Base-by-base conservation (phyloP, 768 basidiomycete species). In the Trametopsis cervina region DNA sequence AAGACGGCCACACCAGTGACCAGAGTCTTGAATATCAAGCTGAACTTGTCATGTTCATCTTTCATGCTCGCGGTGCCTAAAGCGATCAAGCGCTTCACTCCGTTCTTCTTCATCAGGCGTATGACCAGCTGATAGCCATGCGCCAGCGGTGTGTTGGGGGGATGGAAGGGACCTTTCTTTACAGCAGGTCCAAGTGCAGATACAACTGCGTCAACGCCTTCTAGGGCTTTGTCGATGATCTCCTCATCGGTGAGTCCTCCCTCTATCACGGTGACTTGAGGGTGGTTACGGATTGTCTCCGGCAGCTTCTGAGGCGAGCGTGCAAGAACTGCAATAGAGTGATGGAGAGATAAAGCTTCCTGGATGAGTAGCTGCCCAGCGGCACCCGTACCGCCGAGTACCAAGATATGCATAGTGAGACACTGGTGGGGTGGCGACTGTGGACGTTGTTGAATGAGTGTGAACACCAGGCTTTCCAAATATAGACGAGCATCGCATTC, bases 371-470 rank as follows among this genome's bases (percentile, higher is more conserved):
- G 70, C 39, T 75, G 63, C 42, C 85, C 86, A 27, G 65, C 63
- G 12, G 77, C 71, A 1, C 85, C 85, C 2, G 85, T 89, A 20
- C 73, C 80, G 15, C 85, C 86, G n/a, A 89, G 70, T 49, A 88
- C 68, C 46, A 88, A 69, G 48, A 85, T 56, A 21, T 70, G 79
- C 77, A 77, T 76, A 15, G 27, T 46, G 29, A 33, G 29, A 33
- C 9, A 33, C 29, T 33, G 29, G 29, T 33, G 29, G 29, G 7
- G 29, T 10, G 10, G 33, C 33, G 33, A n/a, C 33, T 36, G 33
- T 36, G 10, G n/a, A n/a, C n/a, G n/a, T n/a, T n/a, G n/a, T n/a
- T n/a, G n/a, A n/a, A n/a, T n/a, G n/a, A n/a, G n/a, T n/a, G n/a
- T n/a, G n/a, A n/a, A n/a, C n/a, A n/a, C n/a, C n/a, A n/a, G n/a